Base-by-base conservation (phyloP, 1,284 basidiomycete species). In the Marasmius fiardii region DNA sequence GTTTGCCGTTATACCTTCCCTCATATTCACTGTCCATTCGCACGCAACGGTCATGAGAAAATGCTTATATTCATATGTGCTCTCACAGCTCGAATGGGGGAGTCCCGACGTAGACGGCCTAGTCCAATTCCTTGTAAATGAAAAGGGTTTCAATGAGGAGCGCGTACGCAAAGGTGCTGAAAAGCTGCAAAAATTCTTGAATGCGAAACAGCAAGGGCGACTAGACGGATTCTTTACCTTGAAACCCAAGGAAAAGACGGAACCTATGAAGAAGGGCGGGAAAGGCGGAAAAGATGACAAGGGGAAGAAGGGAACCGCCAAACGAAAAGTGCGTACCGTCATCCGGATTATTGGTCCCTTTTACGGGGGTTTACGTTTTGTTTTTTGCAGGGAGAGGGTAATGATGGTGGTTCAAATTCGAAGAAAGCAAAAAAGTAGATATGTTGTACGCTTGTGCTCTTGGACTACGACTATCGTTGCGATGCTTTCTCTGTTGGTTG, bases 131-230 rank as follows among this genome's bases (percentile, higher is more conserved):
- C 72, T 99, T 24, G 96, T 98, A 20, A 86, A 77, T 43, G 93
- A 98, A 66, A 98, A 98, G 70, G 96, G 97, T 1, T 99, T 99
- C 83, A 96, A 91, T 63, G 96, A 99, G 78, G 96, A 99, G 28
- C 88, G 96, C 47, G 94, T 99, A 2, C 86, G 96, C 24, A 95
- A 92, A 68, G 95, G 95, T 16, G 95, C 93, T 5, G 95, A 96
- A 54, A 98, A 98, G 67, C 80, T 99, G 31, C 74, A 86, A 48
- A 96, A 94, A 66, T 91, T 87, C 69, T 77, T 98, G 48, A 88
- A 85, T 52, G 85, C 88, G 41, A 99, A 98, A 68, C 96, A 98
- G 65, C 97, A 99, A 74, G 95, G 96, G 7, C 86, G 96, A 10
- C 77, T 99, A 7, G 97, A 99, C 65, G 92, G 94, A 0, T 99